These are phyloP conservation scores for Pisolithus microcarpus DNA, from an alignment of 768 basidiomycete species.

Conservation along the genomic window DNA sequence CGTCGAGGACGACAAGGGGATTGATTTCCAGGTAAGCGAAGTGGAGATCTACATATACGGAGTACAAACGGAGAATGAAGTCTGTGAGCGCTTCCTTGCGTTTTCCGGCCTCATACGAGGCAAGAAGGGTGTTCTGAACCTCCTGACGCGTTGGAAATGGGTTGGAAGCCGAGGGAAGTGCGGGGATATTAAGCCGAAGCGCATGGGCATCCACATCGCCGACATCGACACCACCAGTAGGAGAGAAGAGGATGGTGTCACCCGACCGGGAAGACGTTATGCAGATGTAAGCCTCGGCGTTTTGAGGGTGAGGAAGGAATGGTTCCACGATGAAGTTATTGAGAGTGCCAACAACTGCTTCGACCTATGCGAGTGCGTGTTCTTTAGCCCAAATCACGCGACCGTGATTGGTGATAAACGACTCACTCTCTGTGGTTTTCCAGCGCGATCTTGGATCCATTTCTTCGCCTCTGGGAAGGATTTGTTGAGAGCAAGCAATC, in stretches of 20 bases:
- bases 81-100: constrained; percentile 92
- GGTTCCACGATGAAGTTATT: constrained; percentile 99
- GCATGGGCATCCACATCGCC: constrained; percentile 99
- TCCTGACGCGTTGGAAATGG: constrained; percentile 77
- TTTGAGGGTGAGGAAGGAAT: constrained; percentile 91
- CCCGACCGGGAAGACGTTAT: constrained; percentile 93
- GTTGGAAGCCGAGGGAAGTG: constrained; percentile 35
- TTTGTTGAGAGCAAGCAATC: constrained; percentile 91
- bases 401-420: background rate
- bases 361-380: constrained; percentile 50
- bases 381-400: background rate
- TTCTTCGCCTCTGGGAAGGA: constrained; percentile 77
- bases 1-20: constrained; percentile 92
- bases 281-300: constrained; percentile 97
- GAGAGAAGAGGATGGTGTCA: constrained; percentile 96
- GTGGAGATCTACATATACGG: constrained; percentile 97
- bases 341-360: constrained; percentile 87
- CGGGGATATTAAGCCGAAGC: constrained; percentile 77
- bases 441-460: constrained; percentile 85
- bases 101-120: constrained; percentile 63
- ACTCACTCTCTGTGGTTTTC: constrained; percentile 85
- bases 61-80: constrained; percentile 92
- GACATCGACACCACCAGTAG: constrained; percentile 97
- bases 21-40: constrained; percentile 99
- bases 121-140: constrained; percentile 69